phyloP scores from a whole-genome alignment of 805 yeast species.

The Schwanniomyces occidentalis region DNA sequence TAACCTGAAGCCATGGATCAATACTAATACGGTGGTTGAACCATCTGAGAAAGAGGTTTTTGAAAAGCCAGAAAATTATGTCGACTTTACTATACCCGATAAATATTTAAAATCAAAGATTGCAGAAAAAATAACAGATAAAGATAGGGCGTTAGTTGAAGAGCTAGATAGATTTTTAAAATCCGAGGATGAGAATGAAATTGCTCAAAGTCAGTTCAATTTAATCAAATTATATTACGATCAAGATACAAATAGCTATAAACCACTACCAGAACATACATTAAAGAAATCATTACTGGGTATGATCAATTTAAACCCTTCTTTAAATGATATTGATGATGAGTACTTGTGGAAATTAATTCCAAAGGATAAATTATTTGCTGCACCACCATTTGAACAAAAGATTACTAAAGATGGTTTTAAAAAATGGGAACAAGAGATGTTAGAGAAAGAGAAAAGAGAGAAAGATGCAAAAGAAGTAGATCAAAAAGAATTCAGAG shows the following conservation, averaged over 20 bases:
- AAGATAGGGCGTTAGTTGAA: constrained; percentile 26
- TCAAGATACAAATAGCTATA: constrained; percentile 24
- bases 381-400: constrained; percentile 35
- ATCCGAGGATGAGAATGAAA: constrained; percentile 23
- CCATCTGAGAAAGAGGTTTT: neutral
- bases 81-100: constrained; percentile 29
- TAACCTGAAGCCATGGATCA: constrained; percentile 9
- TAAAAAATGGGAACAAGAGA: constrained; percentile 35
- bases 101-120: constrained; percentile 21
- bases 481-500: constrained; percentile 22
- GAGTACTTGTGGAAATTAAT: constrained; percentile 40
- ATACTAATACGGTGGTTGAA: constrained; percentile 1
- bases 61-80: constrained; percentile 6
- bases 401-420: constrained; percentile 24
- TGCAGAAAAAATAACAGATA: constrained; percentile 19
- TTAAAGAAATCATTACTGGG: constrained; percentile 40
- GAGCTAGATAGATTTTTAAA: constrained; percentile 22
- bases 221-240: constrained; percentile 27
- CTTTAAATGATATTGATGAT: constrained; percentile 36
- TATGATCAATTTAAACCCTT: constrained; percentile 36
- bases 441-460: constrained; percentile 21
- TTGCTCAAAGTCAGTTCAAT: constrained; percentile 21
- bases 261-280: constrained; percentile 36
- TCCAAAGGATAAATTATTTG: constrained; percentile 35
- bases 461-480: constrained; percentile 16